Conservation (phyloP, 345 rosid species). For the Kandelia obovata region DNA sequence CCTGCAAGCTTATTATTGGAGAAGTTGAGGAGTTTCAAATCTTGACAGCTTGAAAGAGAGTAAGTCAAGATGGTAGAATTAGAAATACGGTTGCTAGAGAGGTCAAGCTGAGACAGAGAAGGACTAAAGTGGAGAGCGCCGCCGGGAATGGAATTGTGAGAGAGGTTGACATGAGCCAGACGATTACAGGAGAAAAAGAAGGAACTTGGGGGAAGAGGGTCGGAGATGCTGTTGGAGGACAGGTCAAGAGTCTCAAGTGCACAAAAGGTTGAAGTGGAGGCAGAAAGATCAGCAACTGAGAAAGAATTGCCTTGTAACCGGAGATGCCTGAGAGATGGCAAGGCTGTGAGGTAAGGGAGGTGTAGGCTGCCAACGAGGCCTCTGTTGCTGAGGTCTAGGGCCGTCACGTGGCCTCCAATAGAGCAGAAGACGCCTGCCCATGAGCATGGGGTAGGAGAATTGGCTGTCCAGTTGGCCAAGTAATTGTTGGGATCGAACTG, state of each 20-base stretch:
- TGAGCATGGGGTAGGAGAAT: constrained; percentile 43
- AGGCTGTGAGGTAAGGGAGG: constrained; percentile 50
- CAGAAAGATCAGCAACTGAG: constrained; percentile 46
- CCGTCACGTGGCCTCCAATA: constrained; percentile 36
- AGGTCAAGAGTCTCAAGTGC: constrained; percentile 55
- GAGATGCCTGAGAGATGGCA: constrained; percentile 50
- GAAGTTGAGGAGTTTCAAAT: constrained; percentile 59
- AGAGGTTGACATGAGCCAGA: constrained; percentile 45
- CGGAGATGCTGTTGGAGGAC: constrained; percentile 61
- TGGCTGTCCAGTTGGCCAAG: constrained; percentile 51
- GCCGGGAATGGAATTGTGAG: constrained; percentile 53
- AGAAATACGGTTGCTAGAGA: constrained; percentile 46
- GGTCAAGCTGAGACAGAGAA: constrained; percentile 51
- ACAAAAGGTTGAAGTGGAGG: constrained; percentile 32
- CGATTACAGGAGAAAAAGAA: constrained; percentile 36
- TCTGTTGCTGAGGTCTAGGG: constrained; percentile 48
- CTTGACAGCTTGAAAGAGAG: constrained; percentile 53
- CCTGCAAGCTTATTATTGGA: constrained; percentile 64
- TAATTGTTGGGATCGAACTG: constrained; percentile 52
- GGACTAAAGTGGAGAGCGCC: constrained; percentile 44
- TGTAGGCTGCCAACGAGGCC: constrained; percentile 52
- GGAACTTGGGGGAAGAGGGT: constrained; percentile 38
- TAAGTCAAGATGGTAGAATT: constrained; percentile 40
- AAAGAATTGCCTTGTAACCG: constrained; percentile 50
- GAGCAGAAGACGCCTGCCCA: constrained; percentile 83